Base-by-base conservation (phyloP, 179 eudicot genomes). In the Spinacia oleracea region DNA sequence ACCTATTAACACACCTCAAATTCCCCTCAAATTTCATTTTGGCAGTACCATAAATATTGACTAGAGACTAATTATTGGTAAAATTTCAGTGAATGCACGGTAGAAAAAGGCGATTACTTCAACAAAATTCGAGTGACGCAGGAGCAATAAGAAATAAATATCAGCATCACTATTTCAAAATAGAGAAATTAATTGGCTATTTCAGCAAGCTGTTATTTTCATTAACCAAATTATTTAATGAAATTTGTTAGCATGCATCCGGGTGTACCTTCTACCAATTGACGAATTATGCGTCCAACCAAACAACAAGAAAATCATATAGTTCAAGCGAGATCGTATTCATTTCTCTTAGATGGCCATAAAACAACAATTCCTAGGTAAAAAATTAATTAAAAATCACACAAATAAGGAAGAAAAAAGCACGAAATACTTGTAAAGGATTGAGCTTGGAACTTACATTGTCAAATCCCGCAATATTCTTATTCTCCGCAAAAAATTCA, bases 401-500 rank as follows among this genome's bases (percentile, higher is more conserved):
- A 64, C 18, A 65, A 18, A 63, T 63, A 2, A 7, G 6, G 6
- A 5, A 63, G 4, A 31, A 1, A 31, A 1, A 63, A 66, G 1
- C 7, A 31, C 68, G 5, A 63, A 3, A 15, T 65, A 6, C 42
- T 65, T 32, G 18, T n/a, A 40, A 68, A 6, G 25, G 14, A 21
- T 80, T 66, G 29, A n/a, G 48, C 38, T 63, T 5, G 20, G 53
- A 59, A 82, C 94, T 87, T 70, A 96, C 99, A 84, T 96, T 96
- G 72, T 96, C 99, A 67, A 96, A 96, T 3, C 99, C 99, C 45
- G 99, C 98, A 81, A 96, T 96, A 78, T 91, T 93, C 79, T 96
- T 96, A 83, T 96, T 96, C 85, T 96, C 99, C 1, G 99, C 98
- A 45, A 96, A 96, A 79, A 96, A 96, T 81, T 96, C 99, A 7